These are phyloP conservation scores for Penicillium simplicissimum DNA, from an alignment of 495 filamentous ascomycete genomes.

Conservation along the genomic window DNA sequence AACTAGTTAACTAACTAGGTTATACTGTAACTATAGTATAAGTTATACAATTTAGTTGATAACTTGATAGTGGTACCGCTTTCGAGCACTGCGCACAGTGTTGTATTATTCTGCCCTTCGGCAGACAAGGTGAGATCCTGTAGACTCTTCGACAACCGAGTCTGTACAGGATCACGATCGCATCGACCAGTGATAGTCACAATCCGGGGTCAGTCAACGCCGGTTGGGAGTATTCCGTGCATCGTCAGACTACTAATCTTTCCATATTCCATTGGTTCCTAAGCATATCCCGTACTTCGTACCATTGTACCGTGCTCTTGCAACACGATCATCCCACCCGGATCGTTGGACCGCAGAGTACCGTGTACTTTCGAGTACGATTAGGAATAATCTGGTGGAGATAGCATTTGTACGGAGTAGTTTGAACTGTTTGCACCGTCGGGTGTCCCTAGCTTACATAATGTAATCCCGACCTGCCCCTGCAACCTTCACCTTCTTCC, in stretches of 20 bases:
- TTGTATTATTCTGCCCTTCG: background rate
- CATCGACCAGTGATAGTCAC: background rate
- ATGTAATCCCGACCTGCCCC: background rate
- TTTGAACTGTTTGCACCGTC: slow-evolving; percentile 18
- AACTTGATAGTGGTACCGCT: too few relatives aligned
- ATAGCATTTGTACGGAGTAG: background rate
- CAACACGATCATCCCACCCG: background rate
- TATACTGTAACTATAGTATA: too few relatives aligned
- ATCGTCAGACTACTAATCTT: background rate
- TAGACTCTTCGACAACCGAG: background rate
- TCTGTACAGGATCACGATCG: background rate
- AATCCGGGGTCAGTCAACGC: background rate
- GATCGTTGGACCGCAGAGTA: slow-evolving; percentile 6
- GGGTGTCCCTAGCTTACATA: background rate
- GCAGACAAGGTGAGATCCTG: background rate
- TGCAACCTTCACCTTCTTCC: background rate
- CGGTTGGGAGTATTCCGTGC: background rate
- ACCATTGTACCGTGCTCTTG: background rate
- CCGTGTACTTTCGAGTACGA: slow-evolving; percentile 13
- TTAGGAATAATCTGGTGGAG: background rate
- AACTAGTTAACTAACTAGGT: too few relatives aligned
- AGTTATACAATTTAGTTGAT: too few relatives aligned
- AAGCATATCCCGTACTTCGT: background rate
- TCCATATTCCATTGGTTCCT: too few relatives aligned
- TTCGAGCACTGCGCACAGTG: too few relatives aligned